Base-by-base conservation (phyloP, 2,329 filamentous ascomycete genomes). In the Paecilomyces formosus region DNA sequence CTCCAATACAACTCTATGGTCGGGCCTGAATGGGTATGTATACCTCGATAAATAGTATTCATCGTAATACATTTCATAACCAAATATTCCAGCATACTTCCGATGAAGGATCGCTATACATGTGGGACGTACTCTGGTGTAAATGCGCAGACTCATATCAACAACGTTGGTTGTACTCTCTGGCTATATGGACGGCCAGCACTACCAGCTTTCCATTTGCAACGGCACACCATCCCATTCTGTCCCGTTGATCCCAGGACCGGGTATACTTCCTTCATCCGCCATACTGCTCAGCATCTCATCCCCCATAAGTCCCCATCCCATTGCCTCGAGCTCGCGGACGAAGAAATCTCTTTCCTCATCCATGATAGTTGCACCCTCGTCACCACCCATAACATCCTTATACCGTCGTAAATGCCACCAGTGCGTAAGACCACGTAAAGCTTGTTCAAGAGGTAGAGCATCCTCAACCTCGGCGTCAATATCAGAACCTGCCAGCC, bases 391-490 rank as follows among this genome's bases (percentile, higher is more conserved):
- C 82, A 96, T 90, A 59, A 87, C 84, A 59, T 92, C 88, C 21
- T 89, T 89, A 69, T 95, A 97, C 62, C 85, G 78, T 58, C 90
- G 84, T 66, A 96, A 79, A 72, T 97, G 96, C 79, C 90, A 90
- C 92, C 94, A 99, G 72, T 97, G 92, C 56, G 93, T 97, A 63
- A 99, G 75, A 50, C 89, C 90, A 51, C 94, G 81, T 52, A 97
- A 79, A 0, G 91, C 92, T 78, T 97, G 92, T 75, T 99, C 94
- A 7, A 97, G 80, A 1, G 93, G 93, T 65, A 97, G 78, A 13
- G 92, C 90, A 70, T 96, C 90, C 69, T 97, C 94, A 1, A 97
- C 92, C 65, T 96, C 93, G 0, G 88, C 90, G 67, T 99, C 94
- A 1, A 97, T 87, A 70, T 97, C 92, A 60, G 88, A 89, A 4